Percentiles rank a stretch among this genome's conserved stretches.
Evolutionary conservation across 306 rosid species (phyloP).

Genomic region (Acmispon strigosus): DNA sequence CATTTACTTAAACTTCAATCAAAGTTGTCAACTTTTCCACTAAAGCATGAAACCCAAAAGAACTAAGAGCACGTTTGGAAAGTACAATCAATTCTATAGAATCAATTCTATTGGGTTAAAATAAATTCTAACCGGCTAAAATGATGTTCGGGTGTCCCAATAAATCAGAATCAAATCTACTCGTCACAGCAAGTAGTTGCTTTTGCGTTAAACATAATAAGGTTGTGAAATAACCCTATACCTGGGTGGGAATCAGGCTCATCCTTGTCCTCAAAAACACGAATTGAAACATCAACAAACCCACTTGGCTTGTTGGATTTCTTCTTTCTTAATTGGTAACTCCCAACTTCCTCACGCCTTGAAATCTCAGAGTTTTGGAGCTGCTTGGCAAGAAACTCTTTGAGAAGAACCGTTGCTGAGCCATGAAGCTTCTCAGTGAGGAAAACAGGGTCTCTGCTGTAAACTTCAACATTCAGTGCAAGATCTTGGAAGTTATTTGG

Average conservation of each 20-base stretch:
- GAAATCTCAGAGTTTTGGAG: conserved; percentile 28
- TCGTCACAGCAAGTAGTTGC: too few species aligned
- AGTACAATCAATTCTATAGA: too few species aligned
- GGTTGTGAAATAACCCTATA: background rate
- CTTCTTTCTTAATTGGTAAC: conserved; percentile 65
- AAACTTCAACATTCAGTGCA: conserved; percentile 55
- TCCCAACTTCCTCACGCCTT: conserved; percentile 49
- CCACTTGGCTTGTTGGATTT: conserved; percentile 63
- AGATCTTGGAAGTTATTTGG: conserved; percentile 40
- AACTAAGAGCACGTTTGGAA: too few species aligned
- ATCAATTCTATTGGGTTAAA: too few species aligned
- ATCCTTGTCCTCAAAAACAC: conserved; percentile 49
- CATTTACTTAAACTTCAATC: background rate
- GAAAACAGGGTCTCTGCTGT: conserved; percentile 70
- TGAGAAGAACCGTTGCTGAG: conserved; percentile 56
- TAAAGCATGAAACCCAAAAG: background rate
- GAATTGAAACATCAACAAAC: conserved; percentile 66
- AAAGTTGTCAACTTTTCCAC: background rate
- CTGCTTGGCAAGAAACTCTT: conserved; percentile 61
- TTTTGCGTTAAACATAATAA: too few species aligned
- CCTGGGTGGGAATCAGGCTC: conserved; percentile 38
- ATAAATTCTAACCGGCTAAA: too few species aligned
- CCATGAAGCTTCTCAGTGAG: conserved; percentile 72
- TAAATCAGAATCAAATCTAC: too few species aligned
- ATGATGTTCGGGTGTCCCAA: too few species aligned